Percentiles rank a stretch among this genome's conserved stretches.
Conservation (phyloP, 2,329 filamentous ascomycete species). For the Colletotrichum tabaci region DNA sequence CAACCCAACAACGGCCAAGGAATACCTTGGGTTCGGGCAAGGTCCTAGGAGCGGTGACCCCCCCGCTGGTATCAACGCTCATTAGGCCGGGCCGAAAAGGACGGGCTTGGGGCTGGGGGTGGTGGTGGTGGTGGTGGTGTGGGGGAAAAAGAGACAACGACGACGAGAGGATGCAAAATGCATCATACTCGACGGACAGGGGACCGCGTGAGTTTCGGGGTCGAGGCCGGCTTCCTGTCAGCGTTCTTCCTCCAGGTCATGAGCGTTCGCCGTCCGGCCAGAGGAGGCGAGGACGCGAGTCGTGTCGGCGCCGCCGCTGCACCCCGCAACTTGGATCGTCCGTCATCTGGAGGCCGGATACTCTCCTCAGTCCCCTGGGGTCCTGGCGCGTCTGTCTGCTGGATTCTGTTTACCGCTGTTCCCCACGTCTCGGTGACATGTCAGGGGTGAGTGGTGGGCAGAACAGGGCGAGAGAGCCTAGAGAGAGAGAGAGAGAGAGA, state of each 20-base stretch:
- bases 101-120: background rate
- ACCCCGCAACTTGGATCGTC: slow-evolving; percentile 26
- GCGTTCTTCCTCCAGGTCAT: background rate
- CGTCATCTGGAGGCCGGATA: no score
- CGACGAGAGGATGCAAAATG: background rate
- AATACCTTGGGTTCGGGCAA: background rate
- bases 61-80: slow-evolving; percentile 28
- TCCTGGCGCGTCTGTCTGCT: no score
- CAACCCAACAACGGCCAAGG: background rate
- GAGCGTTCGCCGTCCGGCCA: background rate
- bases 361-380: no score
- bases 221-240: background rate
- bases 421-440: no score
- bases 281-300: background rate
- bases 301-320: slow-evolving; percentile 5
- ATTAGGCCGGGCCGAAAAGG: slow-evolving; percentile 35
- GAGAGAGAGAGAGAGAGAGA: background rate
- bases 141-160: background rate
- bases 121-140: background rate
- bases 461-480: background rate
- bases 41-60: slow-evolving; percentile 3
- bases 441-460: background rate
- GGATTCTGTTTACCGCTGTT: no score
- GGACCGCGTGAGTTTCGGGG: slow-evolving; percentile 9
- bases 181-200: background rate